Evolutionary conservation across 352 stramenopile genomes (phyloP).

Genomic region (Phytophthora kernoviae): DNA sequence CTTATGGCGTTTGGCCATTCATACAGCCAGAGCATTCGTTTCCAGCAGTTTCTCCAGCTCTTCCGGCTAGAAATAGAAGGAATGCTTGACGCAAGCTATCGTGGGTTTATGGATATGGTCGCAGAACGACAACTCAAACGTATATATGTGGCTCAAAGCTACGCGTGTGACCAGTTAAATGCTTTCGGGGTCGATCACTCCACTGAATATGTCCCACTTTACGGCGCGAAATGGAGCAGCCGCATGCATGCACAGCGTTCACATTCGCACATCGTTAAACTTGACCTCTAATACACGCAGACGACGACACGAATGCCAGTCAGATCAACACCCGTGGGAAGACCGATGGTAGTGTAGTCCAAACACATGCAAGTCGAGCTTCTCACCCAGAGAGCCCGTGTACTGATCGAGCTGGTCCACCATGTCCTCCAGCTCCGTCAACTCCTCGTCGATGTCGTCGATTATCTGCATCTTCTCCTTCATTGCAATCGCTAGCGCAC

Average conservation of each 20-base stretch:
- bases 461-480: constrained; percentile 81
- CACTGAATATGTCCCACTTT: too few species aligned
- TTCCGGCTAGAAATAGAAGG: constrained; percentile 1
- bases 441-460: constrained; percentile 84
- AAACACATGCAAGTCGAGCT: not conserved
- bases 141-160: not conserved
- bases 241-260: too few species aligned
- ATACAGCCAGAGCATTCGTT: not conserved
- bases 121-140: not conserved
- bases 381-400: constrained; percentile 71
- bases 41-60: not conserved
- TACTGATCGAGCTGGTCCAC: constrained; percentile 87
- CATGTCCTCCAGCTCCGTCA: constrained; percentile 88
- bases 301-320: not conserved
- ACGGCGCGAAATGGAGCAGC: not conserved
- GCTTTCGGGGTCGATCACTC: not conserved
- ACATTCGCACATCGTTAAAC: constrained; percentile 58
- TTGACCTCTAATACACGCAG: constrained; percentile 55
- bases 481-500: constrained; percentile 48
- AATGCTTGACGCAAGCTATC: not conserved
- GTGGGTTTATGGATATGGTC: not conserved
- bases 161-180: not conserved
- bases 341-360: too few species aligned
- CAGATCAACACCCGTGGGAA: too few species aligned
- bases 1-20: not conserved